These are phyloP conservation scores for Penicillium sp. DNA, from an alignment of 2,329 filamentous ascomycete species.

Conservation along the genomic window DNA sequence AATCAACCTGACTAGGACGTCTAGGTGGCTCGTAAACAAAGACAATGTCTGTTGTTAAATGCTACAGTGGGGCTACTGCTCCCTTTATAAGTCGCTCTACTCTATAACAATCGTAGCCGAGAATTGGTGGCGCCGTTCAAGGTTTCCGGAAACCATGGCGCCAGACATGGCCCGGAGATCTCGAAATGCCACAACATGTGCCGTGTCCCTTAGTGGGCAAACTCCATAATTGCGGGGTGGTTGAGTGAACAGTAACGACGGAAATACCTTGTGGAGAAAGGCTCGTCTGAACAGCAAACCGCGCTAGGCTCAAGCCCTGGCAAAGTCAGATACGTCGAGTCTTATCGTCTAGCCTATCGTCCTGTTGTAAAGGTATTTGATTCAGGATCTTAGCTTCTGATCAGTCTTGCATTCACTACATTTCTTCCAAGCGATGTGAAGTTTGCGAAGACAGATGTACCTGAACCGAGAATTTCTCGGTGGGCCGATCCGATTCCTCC, in stretches of 20 bases:
- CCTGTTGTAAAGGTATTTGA: too few relatives aligned
- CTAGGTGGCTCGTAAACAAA: background rate
- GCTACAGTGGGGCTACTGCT: conserved; percentile 5
- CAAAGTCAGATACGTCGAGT: too few relatives aligned
- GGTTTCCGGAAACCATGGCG: conserved; percentile 7
- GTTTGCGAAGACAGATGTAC: background rate
- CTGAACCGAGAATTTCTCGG: background rate
- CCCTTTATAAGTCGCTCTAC: background rate
- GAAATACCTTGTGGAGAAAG: conserved; percentile 6
- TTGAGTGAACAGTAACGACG: background rate
- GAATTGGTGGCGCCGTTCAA: conserved; percentile 6
- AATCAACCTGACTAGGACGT: too few relatives aligned
- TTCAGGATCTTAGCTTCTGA: too few relatives aligned
- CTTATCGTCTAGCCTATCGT: too few relatives aligned
- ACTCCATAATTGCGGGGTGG: conserved; percentile 13
- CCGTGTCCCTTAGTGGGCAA: conserved; percentile 4
- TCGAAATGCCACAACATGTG: conserved; percentile 10
- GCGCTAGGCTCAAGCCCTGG: too few relatives aligned
- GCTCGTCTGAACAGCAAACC: background rate
- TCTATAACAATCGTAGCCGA: too few relatives aligned
- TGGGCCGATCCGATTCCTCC: conserved; percentile 9
- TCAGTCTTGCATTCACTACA: too few relatives aligned
- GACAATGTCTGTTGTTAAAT: background rate
- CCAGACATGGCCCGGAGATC: conserved; percentile 5
- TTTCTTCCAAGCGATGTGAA: background rate